Base-by-base conservation (phyloP, 2,329 filamentous ascomycete genomes). In the Colletotrichum tofieldiae region DNA sequence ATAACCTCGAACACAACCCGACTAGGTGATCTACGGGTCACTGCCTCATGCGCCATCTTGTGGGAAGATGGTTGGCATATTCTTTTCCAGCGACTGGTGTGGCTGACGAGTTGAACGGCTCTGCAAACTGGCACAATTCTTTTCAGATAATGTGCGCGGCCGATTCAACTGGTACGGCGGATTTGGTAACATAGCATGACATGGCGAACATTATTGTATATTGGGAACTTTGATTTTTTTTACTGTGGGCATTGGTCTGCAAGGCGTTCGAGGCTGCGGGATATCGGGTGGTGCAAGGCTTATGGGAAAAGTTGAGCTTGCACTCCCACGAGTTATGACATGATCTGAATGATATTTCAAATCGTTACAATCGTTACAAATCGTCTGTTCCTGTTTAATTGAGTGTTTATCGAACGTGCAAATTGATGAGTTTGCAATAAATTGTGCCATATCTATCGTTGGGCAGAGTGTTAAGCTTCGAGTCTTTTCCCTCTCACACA, bases 191-290 rank as follows among this genome's bases (percentile, higher is more conserved):
- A 64, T 35, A 35, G 49, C 61, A 64, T 52, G 11, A 39, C 7
- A 43, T 26, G 61, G 61, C 39, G 37, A 55, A 9, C 2, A 18
- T 14, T 29, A 0, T 61, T 67, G 43, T n/a, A n/a, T 0, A 29
- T 35, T 35, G 3, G 26, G 23, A 4, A 5, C 41, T 29, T 6
- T 35, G 29, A 9, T n/a, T 32, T 43, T 26, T 23, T 12, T 29
- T 29, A 0, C 1, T 18, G 43, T 45, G 35, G 32, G 26, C 35
- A 67, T 66, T 43, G 35, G 18, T 56, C 51, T 29, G 18, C 41
- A 29, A 60, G 54, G 64, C 47, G 64, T 60, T 51, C 8, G 64
- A 18, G n/a, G 45, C 16, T n/a, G 4, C 18, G 18, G 32, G 39
- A 37, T 23, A 55, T 1, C 23, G 47, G 61, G 49, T 8, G 35